phyloP scores from a whole-genome alignment of 1,284 basidiomycete species.

The Tilletia horrida region DNA sequence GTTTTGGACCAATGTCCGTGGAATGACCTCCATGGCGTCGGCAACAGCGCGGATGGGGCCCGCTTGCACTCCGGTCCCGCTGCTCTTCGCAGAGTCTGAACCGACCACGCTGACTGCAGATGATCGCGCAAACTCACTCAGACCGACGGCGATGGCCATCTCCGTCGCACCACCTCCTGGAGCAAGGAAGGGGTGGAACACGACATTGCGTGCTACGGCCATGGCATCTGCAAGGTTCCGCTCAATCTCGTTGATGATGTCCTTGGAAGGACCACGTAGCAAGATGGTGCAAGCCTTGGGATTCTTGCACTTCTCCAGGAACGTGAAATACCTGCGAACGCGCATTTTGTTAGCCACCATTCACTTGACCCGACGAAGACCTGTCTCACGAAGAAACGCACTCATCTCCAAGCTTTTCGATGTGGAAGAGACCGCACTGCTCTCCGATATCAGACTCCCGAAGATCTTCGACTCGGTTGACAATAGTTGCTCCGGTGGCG shows the following conservation, averaged over 20 bases:
- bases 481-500: constrained; percentile 90
- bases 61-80: constrained; percentile 69
- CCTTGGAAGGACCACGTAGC: constrained; percentile 95
- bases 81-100: background rate
- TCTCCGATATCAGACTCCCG: constrained; percentile 88
- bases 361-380: background rate
- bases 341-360: background rate
- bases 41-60: constrained; percentile 88
- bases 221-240: constrained; percentile 96
- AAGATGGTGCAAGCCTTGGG: constrained; percentile 98
- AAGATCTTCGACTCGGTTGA: constrained; percentile 93
- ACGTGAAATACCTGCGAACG: constrained; percentile 80
- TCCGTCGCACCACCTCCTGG: constrained; percentile 96
- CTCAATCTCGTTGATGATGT: constrained; percentile 96
- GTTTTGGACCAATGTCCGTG: constrained; percentile 91
- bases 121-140: constrained; percentile 74
- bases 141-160: constrained; percentile 89
- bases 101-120: constrained; percentile 60
- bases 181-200: constrained; percentile 86
- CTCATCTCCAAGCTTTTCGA: constrained; percentile 98
- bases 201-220: constrained; percentile 91
- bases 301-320: constrained; percentile 83
- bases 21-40: constrained; percentile 96
- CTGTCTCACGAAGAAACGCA: constrained; percentile 57
- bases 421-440: constrained; percentile 86